Percentiles rank a stretch among this genome's conserved stretches.
Evolutionary conservation across 495 filamentous ascomycete species (phyloP).

Genomic region (Bathelium albidoporum): DNA sequence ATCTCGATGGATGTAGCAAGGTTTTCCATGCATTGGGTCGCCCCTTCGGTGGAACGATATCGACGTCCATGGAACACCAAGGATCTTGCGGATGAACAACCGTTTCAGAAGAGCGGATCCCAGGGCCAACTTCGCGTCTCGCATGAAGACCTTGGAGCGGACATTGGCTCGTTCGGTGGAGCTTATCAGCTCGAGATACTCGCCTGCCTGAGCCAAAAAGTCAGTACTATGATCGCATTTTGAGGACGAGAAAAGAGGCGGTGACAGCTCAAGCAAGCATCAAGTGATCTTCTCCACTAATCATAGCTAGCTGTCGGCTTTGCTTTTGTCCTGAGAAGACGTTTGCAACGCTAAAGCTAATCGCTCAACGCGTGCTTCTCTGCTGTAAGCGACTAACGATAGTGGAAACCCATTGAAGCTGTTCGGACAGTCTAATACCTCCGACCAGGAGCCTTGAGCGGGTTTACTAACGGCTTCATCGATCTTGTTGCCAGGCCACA

Average conservation of each 20-base stretch:
- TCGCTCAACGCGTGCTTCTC: neutral
- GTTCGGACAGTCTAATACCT: neutral
- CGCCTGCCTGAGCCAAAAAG: slow-evolving; percentile 35
- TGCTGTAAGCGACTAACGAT: neutral
- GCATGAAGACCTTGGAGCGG: slow-evolving; percentile 47
- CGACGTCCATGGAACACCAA: slow-evolving; percentile 54
- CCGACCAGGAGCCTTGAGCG: neutral
- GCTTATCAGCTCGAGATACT: slow-evolving; percentile 48
- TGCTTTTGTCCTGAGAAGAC: neutral
- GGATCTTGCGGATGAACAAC: slow-evolving; percentile 53
- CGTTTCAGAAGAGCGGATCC: slow-evolving; percentile 74
- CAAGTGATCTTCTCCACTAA: neutral
- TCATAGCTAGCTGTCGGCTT: neutral
- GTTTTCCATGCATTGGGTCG: slow-evolving; percentile 49
- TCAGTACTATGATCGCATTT: neutral
- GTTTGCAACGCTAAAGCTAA: neutral
- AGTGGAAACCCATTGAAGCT: neutral
- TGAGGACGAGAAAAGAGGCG: neutral
- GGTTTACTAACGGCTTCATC: slow-evolving; percentile 16
- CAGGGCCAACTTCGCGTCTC: slow-evolving; percentile 59
- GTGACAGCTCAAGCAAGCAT: neutral
- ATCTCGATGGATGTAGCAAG: slow-evolving; percentile 37
- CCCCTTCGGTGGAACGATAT: slow-evolving; percentile 50
- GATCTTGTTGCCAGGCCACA: slow-evolving; percentile 32
- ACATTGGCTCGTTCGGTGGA: slow-evolving; percentile 40